A percentile compares a stretch with the other conserved stretches of the same genome.
These are phyloP conservation scores for Gracilaria gracilis DNA, from an alignment of 23 red algal genomes.

Conservation along the genomic window DNA sequence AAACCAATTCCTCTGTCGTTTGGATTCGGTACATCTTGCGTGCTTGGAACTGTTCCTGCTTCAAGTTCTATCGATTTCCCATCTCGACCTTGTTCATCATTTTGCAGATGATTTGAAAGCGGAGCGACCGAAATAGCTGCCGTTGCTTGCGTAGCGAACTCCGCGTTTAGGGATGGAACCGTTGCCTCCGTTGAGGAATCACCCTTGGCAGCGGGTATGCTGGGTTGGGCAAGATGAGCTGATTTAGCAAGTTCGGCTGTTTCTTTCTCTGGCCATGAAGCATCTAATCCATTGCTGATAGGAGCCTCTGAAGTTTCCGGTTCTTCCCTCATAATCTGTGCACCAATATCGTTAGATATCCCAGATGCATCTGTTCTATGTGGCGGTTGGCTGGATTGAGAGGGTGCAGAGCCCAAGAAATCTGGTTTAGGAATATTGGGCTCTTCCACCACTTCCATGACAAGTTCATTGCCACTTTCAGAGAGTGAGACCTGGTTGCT, in stretches of 20 bases:
- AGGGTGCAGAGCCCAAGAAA: neutral
- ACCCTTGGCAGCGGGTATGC: neutral
- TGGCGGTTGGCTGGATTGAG: neutral
- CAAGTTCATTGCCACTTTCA: neutral
- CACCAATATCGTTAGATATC: neutral
- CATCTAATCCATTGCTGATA: neutral
- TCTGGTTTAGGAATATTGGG: neutral
- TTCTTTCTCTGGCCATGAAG: neutral
- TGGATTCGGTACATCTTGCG: neutral
- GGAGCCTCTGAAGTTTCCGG: neutral
- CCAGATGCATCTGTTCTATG: neutral
- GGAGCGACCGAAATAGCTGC: conserved; percentile 1
- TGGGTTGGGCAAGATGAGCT: neutral
- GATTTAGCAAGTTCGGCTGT: neutral
- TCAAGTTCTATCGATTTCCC: neutral
- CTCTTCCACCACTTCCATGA: neutral
- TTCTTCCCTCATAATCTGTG: neutral
- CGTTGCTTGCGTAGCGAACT: neutral
- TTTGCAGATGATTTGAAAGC: neutral
- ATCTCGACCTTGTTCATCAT: neutral
- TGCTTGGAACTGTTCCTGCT: neutral
- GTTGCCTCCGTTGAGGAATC: conserved; percentile 12
- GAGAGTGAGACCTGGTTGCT: neutral
- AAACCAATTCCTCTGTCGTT: neutral
- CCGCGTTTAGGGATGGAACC: neutral